A percentile compares a stretch with the other conserved stretches of the same genome.
Conservation (phyloP, 1,284 basidiomycete genomes). For the Ceratobasidium sp. region DNA sequence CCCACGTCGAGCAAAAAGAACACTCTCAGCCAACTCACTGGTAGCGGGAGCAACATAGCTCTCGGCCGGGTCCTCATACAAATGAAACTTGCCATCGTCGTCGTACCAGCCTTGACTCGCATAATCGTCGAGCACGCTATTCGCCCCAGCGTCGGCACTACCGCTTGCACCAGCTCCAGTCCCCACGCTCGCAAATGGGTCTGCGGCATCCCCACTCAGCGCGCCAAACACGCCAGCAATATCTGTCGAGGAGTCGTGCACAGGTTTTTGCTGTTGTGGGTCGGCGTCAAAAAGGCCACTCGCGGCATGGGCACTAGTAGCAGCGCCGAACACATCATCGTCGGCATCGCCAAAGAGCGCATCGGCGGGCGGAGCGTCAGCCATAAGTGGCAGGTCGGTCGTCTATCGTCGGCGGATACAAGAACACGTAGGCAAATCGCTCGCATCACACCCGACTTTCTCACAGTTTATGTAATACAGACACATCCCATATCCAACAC, state of each 20-base stretch:
- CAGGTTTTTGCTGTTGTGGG: conserved; percentile 16
- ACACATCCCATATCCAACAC: not conserved
- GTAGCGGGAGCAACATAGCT: conserved; percentile 15
- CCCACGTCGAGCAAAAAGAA: too few species aligned
- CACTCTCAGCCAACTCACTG: conserved; percentile 12
- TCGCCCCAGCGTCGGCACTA: conserved; percentile 13
- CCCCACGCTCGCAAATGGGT: conserved; percentile 44
- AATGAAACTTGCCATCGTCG: conserved; percentile 51
- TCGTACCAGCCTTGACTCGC: conserved; percentile 53
- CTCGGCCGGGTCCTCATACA: conserved; percentile 50
- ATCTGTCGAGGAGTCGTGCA: conserved; percentile 21
- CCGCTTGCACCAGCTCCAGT: conserved; percentile 8
- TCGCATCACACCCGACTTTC: conserved; percentile 14
- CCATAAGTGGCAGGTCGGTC: conserved; percentile 9
- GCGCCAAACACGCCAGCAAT: conserved; percentile 41
- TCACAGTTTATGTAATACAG: conserved; percentile 17
- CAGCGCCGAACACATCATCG: conserved; percentile 1
- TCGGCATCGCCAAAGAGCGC: conserved; percentile 46
- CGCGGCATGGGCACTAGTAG: conserved; percentile 11
- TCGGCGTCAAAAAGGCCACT: conserved; percentile 30
- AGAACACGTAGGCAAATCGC: conserved; percentile 37
- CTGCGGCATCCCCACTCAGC: conserved; percentile 28
- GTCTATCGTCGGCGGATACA: conserved; percentile 18
- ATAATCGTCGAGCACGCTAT: conserved; percentile 47
- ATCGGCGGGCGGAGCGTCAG: conserved; percentile 42